phyloP scores from a whole-genome alignment of 805 yeast genomes.

The Starmerella ratchasimensis region DNA sequence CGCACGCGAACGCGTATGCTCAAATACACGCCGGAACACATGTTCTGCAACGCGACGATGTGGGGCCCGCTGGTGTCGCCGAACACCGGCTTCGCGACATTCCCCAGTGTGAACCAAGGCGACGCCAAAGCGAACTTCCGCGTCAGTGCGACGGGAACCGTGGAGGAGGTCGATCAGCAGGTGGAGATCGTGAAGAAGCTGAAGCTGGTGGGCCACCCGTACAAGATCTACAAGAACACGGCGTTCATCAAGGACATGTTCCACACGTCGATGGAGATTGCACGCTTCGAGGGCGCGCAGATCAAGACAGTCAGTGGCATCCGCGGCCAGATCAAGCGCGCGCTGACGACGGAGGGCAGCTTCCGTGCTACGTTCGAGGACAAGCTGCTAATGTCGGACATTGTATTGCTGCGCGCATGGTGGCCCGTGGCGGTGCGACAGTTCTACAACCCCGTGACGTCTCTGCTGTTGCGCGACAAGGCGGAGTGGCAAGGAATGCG shows the following conservation, averaged over 20 bases:
- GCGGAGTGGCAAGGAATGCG: conserved; percentile 93
- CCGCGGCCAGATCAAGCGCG: conserved; percentile 93
- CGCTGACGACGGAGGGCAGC: conserved; percentile 82
- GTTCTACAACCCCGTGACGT: conserved; percentile 93
- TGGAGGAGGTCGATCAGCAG: conserved; percentile 77
- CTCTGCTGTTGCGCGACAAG: conserved; percentile 63
- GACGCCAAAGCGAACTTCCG: conserved; percentile 83
- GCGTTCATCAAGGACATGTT: conserved; percentile 98
- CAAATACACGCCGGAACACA: conserved; percentile 96
- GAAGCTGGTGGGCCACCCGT: conserved; percentile 89
- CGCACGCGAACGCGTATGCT: conserved; percentile 96
- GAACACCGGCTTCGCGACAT: conserved; percentile 93
- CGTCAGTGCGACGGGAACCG: conserved; percentile 92
- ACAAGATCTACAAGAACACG: conserved; percentile 85
- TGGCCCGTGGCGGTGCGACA: conserved; percentile 82
- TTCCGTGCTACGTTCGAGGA: conserved; percentile 96
- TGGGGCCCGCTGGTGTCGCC: conserved; percentile 97
- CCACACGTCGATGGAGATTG: conserved; percentile 80
- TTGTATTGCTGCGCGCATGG: conserved; percentile 86
- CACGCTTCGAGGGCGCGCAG: conserved; percentile 94
- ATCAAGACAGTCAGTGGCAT: conserved; percentile 95
- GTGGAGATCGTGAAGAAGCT: conserved; percentile 91
- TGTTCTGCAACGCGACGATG: conserved; percentile 88
- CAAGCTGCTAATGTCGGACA: conserved; percentile 70
- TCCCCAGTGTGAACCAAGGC: conserved; percentile 70